phyloP scores from a whole-genome alignment of 2,329 filamentous ascomycete genomes.

The Didymella glomerata region DNA sequence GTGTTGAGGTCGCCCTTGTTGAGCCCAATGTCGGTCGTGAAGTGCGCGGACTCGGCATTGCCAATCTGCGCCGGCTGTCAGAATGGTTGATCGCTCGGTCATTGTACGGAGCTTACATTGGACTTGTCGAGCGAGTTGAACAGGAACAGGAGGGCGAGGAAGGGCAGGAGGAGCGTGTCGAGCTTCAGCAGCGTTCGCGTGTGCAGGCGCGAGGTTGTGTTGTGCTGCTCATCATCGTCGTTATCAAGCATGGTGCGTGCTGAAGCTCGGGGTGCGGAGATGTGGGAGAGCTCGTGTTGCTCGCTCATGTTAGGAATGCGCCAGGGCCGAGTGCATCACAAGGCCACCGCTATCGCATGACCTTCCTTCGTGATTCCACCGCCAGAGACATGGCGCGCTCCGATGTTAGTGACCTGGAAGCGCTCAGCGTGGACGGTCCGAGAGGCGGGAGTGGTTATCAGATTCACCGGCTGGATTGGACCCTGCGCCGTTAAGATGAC shows the following conservation, averaged over 20 bases:
- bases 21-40: constrained; percentile 64
- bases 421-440: neutral
- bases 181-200: constrained; percentile 57
- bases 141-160: constrained; percentile 61
- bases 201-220: constrained; percentile 33
- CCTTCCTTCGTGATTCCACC: constrained; percentile 4
- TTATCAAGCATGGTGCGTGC: constrained; percentile 12
- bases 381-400: constrained; percentile 1
- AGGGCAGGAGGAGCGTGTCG: constrained; percentile 60
- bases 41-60: constrained; percentile 67
- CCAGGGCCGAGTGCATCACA: constrained; percentile 14
- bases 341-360: constrained; percentile 12
- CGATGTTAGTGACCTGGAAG: neutral
- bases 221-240: constrained; percentile 9
- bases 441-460: neutral
- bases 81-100: neutral
- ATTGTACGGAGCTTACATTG: constrained; percentile 46
- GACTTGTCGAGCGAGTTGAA: constrained; percentile 63
- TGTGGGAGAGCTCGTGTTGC: constrained; percentile 16
- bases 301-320: constrained; percentile 8
- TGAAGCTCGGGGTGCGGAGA: constrained; percentile 3
- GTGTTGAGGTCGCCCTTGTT: constrained; percentile 63
- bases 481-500: neutral
- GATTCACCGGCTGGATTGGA: neutral
- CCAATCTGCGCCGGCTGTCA: constrained; percentile 51